Base-by-base conservation (phyloP, 2,329 filamentous ascomycete genomes). In the Metarhizium anisopliae region DNA sequence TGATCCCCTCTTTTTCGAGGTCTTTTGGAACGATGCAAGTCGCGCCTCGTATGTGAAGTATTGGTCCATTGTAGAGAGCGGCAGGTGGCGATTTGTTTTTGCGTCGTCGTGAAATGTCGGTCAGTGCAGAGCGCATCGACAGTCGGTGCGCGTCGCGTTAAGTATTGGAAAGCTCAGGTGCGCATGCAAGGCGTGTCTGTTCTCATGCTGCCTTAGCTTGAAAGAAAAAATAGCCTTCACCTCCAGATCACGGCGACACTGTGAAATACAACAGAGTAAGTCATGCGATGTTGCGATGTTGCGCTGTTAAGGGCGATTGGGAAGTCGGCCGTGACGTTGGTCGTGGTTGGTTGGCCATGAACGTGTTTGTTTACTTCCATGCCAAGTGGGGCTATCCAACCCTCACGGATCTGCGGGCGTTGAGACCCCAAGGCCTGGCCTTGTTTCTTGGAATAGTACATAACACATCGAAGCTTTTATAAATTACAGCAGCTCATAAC, bases 11-110 rank as follows among this genome's bases (percentile, higher is more conserved):
- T 89, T 84, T 70, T 90, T 90, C 45, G 79, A 73, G 42, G 80
- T 74, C 54, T 76, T 77, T 52, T 87, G 80, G 70, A 97, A 99
- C 11, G 90, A 93, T 36, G 84, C 85, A 40, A 96, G 74, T 51
- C 94, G 89, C 63, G 85, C 86, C 61, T 90, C 84, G 61, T 85
- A 85, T 16, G 87, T 87, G 62, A 81, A 76, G 67, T 77, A 84
- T 56, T 56, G 42, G 13, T 56, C 49, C 70, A 72, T 72, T 43
- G 18, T 62, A 59, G 49, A 55, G 56, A 36, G 52, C 42, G 30
- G 20, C 2, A 18, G 25, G 25, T 16, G 25, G 45, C 32, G 58
- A 53, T 54, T 56, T 60, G 62, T 59, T 60, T 62, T 18, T 45
- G 42, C 18, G 42, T 40, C 38, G 7, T 16, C 38, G 14, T 11